Conservation (phyloP, 306 rosid species). For the Malus sieversii region DNA sequence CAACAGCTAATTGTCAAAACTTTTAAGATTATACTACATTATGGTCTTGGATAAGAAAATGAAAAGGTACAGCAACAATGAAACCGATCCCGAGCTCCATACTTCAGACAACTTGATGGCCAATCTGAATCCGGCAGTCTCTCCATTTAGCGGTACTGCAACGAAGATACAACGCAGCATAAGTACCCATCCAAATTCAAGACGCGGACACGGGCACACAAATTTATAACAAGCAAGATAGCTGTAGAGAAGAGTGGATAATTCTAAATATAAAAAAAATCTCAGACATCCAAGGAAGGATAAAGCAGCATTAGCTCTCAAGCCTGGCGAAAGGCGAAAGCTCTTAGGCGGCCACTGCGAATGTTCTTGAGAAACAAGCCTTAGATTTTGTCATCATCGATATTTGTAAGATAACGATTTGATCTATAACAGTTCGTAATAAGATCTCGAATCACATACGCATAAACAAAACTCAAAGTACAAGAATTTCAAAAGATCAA, state of each 20-base stretch:
- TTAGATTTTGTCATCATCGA: background rate
- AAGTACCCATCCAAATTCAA: background rate
- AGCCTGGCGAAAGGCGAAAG: slow-evolving; percentile 15
- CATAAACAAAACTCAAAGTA: background rate
- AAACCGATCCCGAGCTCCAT: slow-evolving; percentile 10
- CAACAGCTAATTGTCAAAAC: background rate
- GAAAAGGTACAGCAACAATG: background rate
- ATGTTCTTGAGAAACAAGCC: background rate
- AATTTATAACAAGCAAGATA: background rate
- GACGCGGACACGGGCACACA: background rate
- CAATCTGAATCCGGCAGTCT: background rate
- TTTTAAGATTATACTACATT: background rate
- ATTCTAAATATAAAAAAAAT: background rate
- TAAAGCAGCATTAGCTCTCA: slow-evolving; percentile 26
- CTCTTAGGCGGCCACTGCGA: background rate
- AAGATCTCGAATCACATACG: no score
- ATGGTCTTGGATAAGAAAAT: background rate
- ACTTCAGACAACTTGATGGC: background rate
- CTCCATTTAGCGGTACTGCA: slow-evolving; percentile 29
- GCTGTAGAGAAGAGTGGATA: background rate
- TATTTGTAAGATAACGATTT: background rate
- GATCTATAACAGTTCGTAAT: background rate
- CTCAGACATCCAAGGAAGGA: slow-evolving; percentile 40
- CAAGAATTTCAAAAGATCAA: no score
- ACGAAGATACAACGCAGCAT: background rate